Base-by-base conservation (phyloP, 257 asterid species). In the Verbena officinalis region DNA sequence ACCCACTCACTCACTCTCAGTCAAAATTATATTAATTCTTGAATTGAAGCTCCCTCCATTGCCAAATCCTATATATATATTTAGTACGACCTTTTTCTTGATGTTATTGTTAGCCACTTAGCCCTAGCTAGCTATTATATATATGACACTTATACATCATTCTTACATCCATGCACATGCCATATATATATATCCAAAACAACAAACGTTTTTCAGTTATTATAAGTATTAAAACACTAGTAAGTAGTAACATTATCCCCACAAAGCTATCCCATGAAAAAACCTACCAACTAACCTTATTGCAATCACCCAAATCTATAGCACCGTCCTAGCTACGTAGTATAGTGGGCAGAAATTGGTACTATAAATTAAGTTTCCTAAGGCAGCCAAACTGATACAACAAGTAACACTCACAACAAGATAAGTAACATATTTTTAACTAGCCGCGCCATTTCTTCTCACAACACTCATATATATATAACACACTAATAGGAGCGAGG, bases 251-350 rank as follows among this genome's bases (percentile, higher is more conserved):
- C n/a, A n/a, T n/a, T 30, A 51, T 51, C 64, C 75, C 75, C 62
- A 73, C 78, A 45, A 73, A 51, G 51, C 62, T 39, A 33, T 46
- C 36, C 22, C 34, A 48, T 23, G 38, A 44, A 16, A 44, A 16
- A 43, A 58, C 17, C 21, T 7, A 19, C 48, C 9, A 57, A 67
- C 30, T 54, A 24, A n/a, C 27, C 42, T 9, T 24, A 24, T 42
- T n/a, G n/a, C 33, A 27, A 16, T 66, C 44, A 34, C 11, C 22
- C 23, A 9, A 58, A 1, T 19, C 24, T 9, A 11, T 22, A 64
- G 49, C 77, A 58, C 74, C 71, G 71, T 48, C 69, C 69, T 13
- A 36, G 20, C 65, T 23, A 49, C 14, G 30, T 7, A 40, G 12
- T 12, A 0, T 51, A 31, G 53, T 4, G 53, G 53, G 53, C 53